Base-by-base conservation (phyloP, 2,329 filamentous ascomycete genomes). In the Nigrospora oryzae region DNA sequence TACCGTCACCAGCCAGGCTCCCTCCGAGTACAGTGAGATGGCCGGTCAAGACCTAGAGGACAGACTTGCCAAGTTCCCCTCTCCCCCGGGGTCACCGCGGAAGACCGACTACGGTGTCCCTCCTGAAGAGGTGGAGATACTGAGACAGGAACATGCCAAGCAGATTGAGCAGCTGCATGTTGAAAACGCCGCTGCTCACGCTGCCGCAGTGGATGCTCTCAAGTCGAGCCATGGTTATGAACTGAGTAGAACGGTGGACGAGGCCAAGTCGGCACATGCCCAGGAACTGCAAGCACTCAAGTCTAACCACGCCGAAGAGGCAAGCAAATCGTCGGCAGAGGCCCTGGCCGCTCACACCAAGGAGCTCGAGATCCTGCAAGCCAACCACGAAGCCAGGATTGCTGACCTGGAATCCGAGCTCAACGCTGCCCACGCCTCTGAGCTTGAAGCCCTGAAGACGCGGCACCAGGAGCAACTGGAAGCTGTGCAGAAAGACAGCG, bases 11-110 rank as follows among this genome's bases (percentile, higher is more conserved):
- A 65, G 74, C 37, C 70, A 71, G 11, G 50, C 69, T n/a, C 77
- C 75, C 3, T 61, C 71, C 37, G 71, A 72, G 2, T 74, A 75
- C 51, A 77, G 73, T 53, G 75, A 79, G 53, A 67, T 69, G 30
- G 70, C 71, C 45, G 69, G 71, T 11, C 74, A 79, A 49, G 69
- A 73, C 19, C 67, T 79, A 57, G 70, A 70, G 15, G 67, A 71
- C 46, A 75, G 72, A 52, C 62, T 81, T 40, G 68, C 70, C 14
- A 68, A 71, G 51, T 79, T 79, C 63, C 75, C 76, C 2, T 66
- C 71, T 12, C 76, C 77, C 5, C 75, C 75, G 1, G 64, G 64
- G 0, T 67, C 68, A n/a, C 55, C 64, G 4, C 55, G 59, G 1
- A 56, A 55, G 6, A 51, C 53, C 11, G 56, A 65, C 35, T 44